Evolutionary conservation across 257 asterid genomes (phyloP).

Genomic region (Nicotiana obtusifolia): DNA sequence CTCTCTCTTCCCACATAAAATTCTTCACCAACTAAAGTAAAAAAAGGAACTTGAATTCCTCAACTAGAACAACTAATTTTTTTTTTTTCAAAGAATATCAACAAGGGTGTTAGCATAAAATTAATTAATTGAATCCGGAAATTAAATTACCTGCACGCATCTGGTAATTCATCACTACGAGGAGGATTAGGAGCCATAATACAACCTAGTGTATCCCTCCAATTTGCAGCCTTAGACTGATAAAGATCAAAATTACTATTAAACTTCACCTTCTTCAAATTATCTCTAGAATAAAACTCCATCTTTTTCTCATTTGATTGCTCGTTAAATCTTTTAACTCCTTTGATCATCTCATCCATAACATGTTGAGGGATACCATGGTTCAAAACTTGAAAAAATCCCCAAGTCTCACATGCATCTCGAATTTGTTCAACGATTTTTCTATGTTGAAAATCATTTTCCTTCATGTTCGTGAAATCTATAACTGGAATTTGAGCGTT

Average conservation of each 20-base stretch:
- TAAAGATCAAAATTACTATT: conserved; percentile 18
- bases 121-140: no score
- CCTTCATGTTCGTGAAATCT: background rate
- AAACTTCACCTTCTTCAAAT: conserved; percentile 10
- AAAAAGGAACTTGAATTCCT: background rate
- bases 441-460: background rate
- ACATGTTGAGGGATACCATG: conserved; percentile 9
- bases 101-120: background rate
- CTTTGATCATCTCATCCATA: conserved; percentile 15
- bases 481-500: background rate
- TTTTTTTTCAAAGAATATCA: no score
- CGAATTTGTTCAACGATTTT: background rate
- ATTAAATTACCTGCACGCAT: background rate
- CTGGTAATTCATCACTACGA: conserved; percentile 9
- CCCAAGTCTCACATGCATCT: conserved; percentile 12
- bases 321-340: background rate
- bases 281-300: conserved; percentile 8
- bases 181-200: conserved; percentile 18
- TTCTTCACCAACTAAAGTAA: no score
- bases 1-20: no score
- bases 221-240: conserved; percentile 7
- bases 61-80: background rate
- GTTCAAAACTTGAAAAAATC: conserved; percentile 16
- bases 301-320: background rate
- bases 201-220: conserved; percentile 15